Conservation (phyloP, 768 basidiomycete species). For the Amanita rubescens region DNA sequence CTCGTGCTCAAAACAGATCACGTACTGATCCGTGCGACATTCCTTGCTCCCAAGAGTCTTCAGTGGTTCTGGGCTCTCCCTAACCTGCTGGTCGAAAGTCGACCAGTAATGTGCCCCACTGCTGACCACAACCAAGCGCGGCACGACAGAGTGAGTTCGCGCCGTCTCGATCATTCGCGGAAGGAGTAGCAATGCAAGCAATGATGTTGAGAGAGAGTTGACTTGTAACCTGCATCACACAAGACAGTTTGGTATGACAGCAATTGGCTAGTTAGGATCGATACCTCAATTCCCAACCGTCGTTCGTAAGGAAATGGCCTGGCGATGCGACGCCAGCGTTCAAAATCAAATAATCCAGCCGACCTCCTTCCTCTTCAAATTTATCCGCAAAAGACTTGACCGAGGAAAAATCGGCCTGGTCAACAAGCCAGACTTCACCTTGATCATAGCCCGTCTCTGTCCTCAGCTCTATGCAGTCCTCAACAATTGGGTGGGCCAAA, state of each 20-base stretch:
- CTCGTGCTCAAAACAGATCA: not conserved
- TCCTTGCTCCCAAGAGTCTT: slow-evolving; percentile 23
- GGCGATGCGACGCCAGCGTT: slow-evolving; percentile 27
- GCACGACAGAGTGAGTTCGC: slow-evolving; percentile 6
- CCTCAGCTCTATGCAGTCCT: slow-evolving; percentile 30
- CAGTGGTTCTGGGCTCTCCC: slow-evolving; percentile 22
- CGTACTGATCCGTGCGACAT: slow-evolving; percentile 19
- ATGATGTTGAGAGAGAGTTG: not conserved
- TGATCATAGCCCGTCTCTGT: slow-evolving; percentile 12
- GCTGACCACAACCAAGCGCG: slow-evolving; percentile 33
- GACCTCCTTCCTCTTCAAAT: slow-evolving; percentile 22
- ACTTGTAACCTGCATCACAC: not conserved
- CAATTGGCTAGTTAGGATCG: slow-evolving; percentile 1
- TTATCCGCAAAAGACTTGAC: slow-evolving; percentile 28
- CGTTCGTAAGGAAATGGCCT: slow-evolving; percentile 19
- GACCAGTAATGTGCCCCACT: slow-evolving; percentile 34
- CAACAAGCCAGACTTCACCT: not conserved
- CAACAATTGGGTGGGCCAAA: slow-evolving; percentile 24
- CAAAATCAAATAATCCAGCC: slow-evolving; percentile 37
- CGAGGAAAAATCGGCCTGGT: slow-evolving; percentile 12
- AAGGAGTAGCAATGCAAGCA: not conserved
- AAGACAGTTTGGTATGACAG: not conserved
- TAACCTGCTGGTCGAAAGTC: slow-evolving; percentile 16
- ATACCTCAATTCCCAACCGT: slow-evolving; percentile 43
- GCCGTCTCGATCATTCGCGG: not conserved